Conservation (phyloP, 2,329 filamentous ascomycete species). For the Sordariomycetes sp. region DNA sequence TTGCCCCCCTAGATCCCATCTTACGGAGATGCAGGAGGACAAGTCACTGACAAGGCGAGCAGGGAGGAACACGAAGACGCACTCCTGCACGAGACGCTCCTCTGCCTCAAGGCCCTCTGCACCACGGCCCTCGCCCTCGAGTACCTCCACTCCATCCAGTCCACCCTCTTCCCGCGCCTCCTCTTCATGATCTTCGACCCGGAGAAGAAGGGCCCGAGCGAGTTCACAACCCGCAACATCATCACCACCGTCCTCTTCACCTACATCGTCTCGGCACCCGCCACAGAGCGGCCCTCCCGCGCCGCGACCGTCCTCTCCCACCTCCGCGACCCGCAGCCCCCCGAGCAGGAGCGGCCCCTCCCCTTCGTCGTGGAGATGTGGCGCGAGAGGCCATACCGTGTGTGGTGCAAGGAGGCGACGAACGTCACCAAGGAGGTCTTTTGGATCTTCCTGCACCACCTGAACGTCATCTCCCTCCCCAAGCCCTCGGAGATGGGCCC, state of each 20-base stretch:
- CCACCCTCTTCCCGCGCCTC: constrained; percentile 72
- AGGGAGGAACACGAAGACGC: constrained; percentile 94
- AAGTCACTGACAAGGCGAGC: constrained; percentile 10
- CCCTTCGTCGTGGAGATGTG: constrained; percentile 86
- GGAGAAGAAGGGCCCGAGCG: constrained; percentile 95
- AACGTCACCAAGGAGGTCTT: constrained; percentile 97
- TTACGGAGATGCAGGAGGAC: constrained; percentile 5
- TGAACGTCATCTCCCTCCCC: constrained; percentile 67
- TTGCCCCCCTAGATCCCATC: neutral
- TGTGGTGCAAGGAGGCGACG: constrained; percentile 87
- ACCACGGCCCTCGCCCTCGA: constrained; percentile 79
- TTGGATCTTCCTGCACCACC: constrained; percentile 94
- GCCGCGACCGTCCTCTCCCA: constrained; percentile 66
- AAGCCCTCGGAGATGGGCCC: constrained; percentile 14
- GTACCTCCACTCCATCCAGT: constrained; percentile 68
- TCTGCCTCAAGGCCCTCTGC: constrained; percentile 88
- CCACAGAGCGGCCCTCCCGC: constrained; percentile 49
- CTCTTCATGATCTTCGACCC: constrained; percentile 87
- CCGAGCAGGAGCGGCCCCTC: constrained; percentile 63
- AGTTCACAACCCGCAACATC: constrained; percentile 86
- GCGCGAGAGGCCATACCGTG: constrained; percentile 71
- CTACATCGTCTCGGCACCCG: constrained; percentile 59
- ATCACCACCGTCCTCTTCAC: constrained; percentile 83
- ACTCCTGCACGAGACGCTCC: constrained; percentile 78
- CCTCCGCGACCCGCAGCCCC: constrained; percentile 64